A percentile compares a stretch with the other conserved stretches of the same genome.
These are phyloP conservation scores for Phyllosticta capitalensis DNA, from an alignment of 2,329 filamentous ascomycete genomes.

Conservation along the genomic window DNA sequence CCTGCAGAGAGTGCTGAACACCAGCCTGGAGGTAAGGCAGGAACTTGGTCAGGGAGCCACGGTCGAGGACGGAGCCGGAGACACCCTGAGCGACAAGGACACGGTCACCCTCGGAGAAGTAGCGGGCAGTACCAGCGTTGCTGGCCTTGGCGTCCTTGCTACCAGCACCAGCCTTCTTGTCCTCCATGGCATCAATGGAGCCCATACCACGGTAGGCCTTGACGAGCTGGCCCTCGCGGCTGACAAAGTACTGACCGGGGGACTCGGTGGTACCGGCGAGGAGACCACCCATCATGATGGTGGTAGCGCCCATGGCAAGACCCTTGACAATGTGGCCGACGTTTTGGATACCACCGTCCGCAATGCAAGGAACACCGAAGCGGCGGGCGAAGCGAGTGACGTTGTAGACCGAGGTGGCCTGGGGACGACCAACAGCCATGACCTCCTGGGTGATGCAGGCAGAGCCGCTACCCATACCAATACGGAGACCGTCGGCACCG, in stretches of 20 bases:
- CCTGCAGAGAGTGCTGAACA: slow-evolving; percentile 94
- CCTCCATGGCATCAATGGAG: slow-evolving; percentile 98
- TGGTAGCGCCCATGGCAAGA: slow-evolving; percentile 84
- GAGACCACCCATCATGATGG: slow-evolving; percentile 98
- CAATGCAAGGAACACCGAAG: slow-evolving; percentile 96
- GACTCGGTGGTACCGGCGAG: slow-evolving; percentile 96
- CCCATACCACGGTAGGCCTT: slow-evolving; percentile 99
- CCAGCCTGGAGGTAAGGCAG: slow-evolving; percentile 91
- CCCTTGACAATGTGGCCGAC: slow-evolving; percentile 99
- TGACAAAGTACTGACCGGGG: slow-evolving; percentile 92
- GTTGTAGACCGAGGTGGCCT: slow-evolving; percentile 85
- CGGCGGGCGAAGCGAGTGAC: slow-evolving; percentile 81
- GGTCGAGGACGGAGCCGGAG: slow-evolving; percentile 72
- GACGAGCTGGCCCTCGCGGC: slow-evolving; percentile 91
- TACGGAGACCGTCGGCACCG: slow-evolving; percentile 90
- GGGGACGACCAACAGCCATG: slow-evolving; percentile 95
- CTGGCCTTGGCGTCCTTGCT: slow-evolving; percentile 58
- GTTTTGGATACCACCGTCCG: slow-evolving; percentile 95
- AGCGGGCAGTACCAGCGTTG: slow-evolving; percentile 93
- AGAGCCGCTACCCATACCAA: slow-evolving; percentile 96
- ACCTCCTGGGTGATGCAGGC: slow-evolving; percentile 99
- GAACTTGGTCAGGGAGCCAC: slow-evolving; percentile 86
- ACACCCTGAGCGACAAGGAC: slow-evolving; percentile 96
- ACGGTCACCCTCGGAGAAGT: slow-evolving; percentile 95
- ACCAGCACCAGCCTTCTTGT: slow-evolving; percentile 82